These are phyloP conservation scores for Asterophora lycoperdoides DNA, from an alignment of 768 basidiomycete species.

Conservation along the genomic window DNA sequence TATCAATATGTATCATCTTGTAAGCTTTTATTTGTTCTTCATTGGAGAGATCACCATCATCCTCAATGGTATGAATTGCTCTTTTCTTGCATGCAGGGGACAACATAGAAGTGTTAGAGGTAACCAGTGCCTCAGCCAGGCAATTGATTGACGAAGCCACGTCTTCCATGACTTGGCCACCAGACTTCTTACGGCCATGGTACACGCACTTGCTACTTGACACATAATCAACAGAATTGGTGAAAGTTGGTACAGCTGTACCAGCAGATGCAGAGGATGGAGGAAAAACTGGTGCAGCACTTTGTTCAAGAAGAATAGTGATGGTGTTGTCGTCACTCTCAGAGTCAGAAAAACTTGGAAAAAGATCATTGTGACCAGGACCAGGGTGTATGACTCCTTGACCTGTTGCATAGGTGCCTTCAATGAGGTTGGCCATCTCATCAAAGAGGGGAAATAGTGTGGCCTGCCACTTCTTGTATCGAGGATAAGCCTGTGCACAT, in stretches of 20 bases:
- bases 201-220: neutral
- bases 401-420: slow-evolving; percentile 15
- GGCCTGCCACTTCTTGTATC: slow-evolving; percentile 19
- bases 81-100: slow-evolving; percentile 8
- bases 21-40: slow-evolving; percentile 14
- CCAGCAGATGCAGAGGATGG: neutral
- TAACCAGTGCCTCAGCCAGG: slow-evolving; percentile 15
- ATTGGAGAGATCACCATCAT: slow-evolving; percentile 18
- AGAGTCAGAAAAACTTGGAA: neutral
- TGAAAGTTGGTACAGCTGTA: neutral
- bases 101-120: slow-evolving; percentile 1
- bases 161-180: slow-evolving; percentile 7
- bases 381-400: slow-evolving; percentile 9
- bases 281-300: neutral
- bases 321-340: neutral
- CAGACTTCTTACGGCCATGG: slow-evolving; percentile 4
- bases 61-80: slow-evolving; percentile 16
- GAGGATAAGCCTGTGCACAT: slow-evolving; percentile 11
- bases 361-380: slow-evolving; percentile 2
- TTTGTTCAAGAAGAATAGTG: neutral
- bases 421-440: slow-evolving; percentile 15
- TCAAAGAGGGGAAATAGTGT: slow-evolving; percentile 21
- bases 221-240: neutral
- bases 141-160: slow-evolving; percentile 17
- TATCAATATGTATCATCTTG: slow-evolving; percentile 16